Evolutionary conservation across 2,329 filamentous ascomycete genomes (phyloP).

Genomic region (Metarhizium album): DNA sequence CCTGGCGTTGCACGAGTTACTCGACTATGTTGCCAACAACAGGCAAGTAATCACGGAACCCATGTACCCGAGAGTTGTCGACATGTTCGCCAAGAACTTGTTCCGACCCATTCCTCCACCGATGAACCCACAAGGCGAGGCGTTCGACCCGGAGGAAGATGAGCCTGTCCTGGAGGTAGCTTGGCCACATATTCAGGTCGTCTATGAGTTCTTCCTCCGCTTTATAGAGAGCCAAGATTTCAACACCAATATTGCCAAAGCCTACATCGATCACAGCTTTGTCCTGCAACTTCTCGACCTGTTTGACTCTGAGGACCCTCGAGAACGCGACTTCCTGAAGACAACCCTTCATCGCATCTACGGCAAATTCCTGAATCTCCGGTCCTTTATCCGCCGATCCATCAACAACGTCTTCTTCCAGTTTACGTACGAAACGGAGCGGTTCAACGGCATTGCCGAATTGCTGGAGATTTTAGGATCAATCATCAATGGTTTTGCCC

Average conservation of each 20-base stretch:
- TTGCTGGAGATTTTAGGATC: conserved; percentile 92
- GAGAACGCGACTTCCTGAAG: conserved; percentile 95
- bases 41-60: conserved; percentile 96
- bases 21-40: conserved; percentile 98
- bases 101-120: conserved; percentile 95
- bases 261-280: conserved; percentile 97
- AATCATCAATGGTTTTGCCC: conserved; percentile 96
- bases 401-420: conserved; percentile 99
- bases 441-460: conserved; percentile 97
- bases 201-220: conserved; percentile 97
- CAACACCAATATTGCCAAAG: conserved; percentile 98
- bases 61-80: conserved; percentile 96
- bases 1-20: conserved; percentile 83
- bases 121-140: conserved; percentile 95
- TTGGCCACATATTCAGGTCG: conserved; percentile 98
- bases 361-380: conserved; percentile 94
- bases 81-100: conserved; percentile 98
- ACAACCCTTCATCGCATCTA: conserved; percentile 97
- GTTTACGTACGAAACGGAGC: conserved; percentile 96
- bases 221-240: conserved; percentile 99
- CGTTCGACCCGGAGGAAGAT: conserved; percentile 96
- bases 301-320: conserved; percentile 95
- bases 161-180: conserved; percentile 96
- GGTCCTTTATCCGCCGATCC: conserved; percentile 92
- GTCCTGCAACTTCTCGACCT: conserved; percentile 93